These are phyloP conservation scores for Lupinus albus DNA, from an alignment of 306 rosid genomes.

Conservation along the genomic window DNA sequence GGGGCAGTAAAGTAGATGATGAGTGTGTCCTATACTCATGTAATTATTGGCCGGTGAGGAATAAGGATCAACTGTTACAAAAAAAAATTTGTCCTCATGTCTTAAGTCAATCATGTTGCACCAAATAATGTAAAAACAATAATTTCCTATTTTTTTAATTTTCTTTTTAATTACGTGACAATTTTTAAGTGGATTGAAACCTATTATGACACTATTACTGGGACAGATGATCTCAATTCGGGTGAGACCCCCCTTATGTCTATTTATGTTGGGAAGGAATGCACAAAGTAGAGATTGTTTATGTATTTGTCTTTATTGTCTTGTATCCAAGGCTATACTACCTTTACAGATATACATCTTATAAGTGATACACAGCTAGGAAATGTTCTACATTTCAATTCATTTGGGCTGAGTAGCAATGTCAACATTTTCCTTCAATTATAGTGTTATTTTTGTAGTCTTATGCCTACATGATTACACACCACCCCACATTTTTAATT, in stretches of 20 bases:
- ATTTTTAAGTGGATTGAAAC: too few relatives aligned
- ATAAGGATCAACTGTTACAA: too few relatives aligned
- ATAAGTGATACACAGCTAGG: background rate
- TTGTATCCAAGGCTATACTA: background rate
- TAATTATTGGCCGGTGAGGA: constrained; percentile 22
- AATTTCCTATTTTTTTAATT: too few relatives aligned
- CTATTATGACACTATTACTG: too few relatives aligned
- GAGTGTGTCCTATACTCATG: constrained; percentile 21
- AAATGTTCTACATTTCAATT: background rate
- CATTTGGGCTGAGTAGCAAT: background rate
- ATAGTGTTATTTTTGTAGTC: too few relatives aligned
- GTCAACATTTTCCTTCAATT: background rate
- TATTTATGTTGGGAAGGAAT: constrained; percentile 15
- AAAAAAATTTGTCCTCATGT: too few relatives aligned
- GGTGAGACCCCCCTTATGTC: constrained; percentile 1
- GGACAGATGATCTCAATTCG: too few relatives aligned
- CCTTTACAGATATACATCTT: constrained; percentile 5
- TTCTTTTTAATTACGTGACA: too few relatives aligned
- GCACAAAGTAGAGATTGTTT: background rate
- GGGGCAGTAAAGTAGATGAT: constrained; percentile 13
- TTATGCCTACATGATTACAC: too few relatives aligned
- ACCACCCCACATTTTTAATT: too few relatives aligned
- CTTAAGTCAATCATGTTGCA: too few relatives aligned
- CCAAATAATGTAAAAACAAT: too few relatives aligned
- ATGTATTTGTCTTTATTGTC: background rate